Evolutionary conservation across 78 protist genomes (phyloP).

Genomic region (Planoprotostelium fungivorum): DNA sequence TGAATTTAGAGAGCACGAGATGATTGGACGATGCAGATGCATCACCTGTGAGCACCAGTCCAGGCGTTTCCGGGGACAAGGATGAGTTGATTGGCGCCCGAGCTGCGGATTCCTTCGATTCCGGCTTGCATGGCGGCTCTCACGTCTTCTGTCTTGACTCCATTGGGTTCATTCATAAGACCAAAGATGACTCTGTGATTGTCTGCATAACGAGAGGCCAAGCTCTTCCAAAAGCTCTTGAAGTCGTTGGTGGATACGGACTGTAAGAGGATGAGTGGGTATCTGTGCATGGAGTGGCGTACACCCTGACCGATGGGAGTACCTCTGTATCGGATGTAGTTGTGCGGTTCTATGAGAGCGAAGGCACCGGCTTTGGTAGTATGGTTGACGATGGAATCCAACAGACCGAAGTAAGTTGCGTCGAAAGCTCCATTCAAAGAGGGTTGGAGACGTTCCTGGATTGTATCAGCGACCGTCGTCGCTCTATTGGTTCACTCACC

Average conservation of each 20-base stretch:
- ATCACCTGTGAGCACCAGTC: conserved; percentile 1
- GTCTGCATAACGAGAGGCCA: background rate
- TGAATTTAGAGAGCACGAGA: background rate
- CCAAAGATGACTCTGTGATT: background rate
- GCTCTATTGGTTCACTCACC: background rate
- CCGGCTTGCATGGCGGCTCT: background rate
- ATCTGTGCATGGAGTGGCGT: background rate
- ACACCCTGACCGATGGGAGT: background rate
- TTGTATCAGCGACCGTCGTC: background rate
- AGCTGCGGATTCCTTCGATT: background rate
- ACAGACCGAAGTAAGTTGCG: background rate
- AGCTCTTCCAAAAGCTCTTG: background rate
- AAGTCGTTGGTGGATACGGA: background rate
- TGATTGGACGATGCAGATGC: background rate
- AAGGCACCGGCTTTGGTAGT: background rate
- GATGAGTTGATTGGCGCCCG: background rate
- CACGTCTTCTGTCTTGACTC: background rate
- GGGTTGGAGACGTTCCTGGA: background rate
- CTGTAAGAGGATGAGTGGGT: background rate
- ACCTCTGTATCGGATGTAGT: background rate
- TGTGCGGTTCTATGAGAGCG: background rate
- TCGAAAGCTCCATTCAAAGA: background rate
- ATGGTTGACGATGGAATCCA: background rate
- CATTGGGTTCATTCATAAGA: background rate
- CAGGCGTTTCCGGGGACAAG: background rate